phyloP scores from a whole-genome alignment of 2,329 filamentous ascomycete species.

The Escovopsis sp. region DNA sequence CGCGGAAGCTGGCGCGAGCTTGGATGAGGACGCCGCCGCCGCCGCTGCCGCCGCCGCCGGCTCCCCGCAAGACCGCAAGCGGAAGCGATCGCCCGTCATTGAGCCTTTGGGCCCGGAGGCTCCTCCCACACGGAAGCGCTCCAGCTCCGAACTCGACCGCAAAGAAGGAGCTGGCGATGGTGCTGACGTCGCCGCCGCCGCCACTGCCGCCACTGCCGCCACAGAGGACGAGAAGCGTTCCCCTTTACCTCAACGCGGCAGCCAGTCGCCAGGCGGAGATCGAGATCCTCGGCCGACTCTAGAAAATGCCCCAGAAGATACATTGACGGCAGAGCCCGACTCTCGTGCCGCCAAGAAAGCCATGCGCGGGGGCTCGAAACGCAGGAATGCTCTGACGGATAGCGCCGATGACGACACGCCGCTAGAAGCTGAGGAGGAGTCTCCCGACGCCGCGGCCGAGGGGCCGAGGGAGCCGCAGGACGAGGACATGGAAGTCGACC shows the following conservation, averaged over 20 bases:
- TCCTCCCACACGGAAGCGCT: slow-evolving; percentile 38
- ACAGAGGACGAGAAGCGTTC: slow-evolving; percentile 23
- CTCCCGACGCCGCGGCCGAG: slow-evolving; percentile 19
- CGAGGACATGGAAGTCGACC: slow-evolving; percentile 39
- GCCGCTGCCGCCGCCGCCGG: slow-evolving; percentile 9
- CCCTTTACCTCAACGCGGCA: slow-evolving; percentile 22
- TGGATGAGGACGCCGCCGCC: slow-evolving; percentile 13
- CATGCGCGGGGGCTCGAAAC: slow-evolving; percentile 27
- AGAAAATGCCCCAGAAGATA: no score
- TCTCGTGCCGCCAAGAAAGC: slow-evolving; percentile 17
- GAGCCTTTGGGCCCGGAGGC: slow-evolving; percentile 32
- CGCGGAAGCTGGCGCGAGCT: slow-evolving; percentile 13
- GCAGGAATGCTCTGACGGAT: slow-evolving; percentile 17
- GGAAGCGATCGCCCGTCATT: slow-evolving; percentile 32
- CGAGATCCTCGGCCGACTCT: slow-evolving; percentile 17
- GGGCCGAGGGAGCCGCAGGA: slow-evolving; percentile 32
- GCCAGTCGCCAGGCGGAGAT: slow-evolving; percentile 32
- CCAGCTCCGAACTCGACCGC: slow-evolving; percentile 27
- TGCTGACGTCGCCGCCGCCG: slow-evolving; percentile 12
- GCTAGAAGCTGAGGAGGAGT: slow-evolving; percentile 18
- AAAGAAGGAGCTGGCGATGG: slow-evolving; percentile 23
- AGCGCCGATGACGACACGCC: slow-evolving; percentile 17
- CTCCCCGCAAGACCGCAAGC: slow-evolving; percentile 28
- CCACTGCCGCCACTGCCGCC: neutral
- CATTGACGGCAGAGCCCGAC: no score